Evolutionary conservation across 129 eudicot genomes (phyloP), one percentile per base, ranked within the genome.

Genomic region (carrot (Daucus carota)): DNA sequence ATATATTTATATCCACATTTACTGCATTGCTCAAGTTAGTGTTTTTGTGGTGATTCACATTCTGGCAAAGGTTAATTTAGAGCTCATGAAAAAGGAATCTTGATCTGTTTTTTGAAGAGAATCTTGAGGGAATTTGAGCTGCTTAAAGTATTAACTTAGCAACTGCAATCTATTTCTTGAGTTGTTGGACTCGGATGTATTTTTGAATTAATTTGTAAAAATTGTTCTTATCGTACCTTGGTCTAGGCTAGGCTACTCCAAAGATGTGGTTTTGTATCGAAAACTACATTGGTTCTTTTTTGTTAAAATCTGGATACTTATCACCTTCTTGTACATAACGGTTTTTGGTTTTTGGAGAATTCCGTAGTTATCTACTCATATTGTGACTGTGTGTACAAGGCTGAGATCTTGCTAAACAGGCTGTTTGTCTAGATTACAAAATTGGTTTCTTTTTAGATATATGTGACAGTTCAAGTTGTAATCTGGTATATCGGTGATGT

Each of bases 291-390:
- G 63, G 4, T 54, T 54, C 13, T 11, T 63, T 63, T 28, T 31
- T 59, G 80, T 60, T 77, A 12, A 66, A 76, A 44, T 66, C 26
- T 34, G 36, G 74, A 29, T 31, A 41, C 18, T 75, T 26, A 5
- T 22, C 24, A 65, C 41, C 22, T 65, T 13, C 36, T n/a, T 44
- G 46, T 60, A 11, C 11, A 22, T 0, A 43, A 18, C 2, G 10
- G 62, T 31, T 28, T 34, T 3, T 73, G 26, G 72, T 59, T 31
- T 16, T 38, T 38, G 7, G 70, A 54, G 72, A 42, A 43, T 44
- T 40, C 26, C 24, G 45, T 4, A n/a, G 32, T 71, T 70, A 10
- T 34, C 44, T 78, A 41, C 42, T 78, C 36, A 0, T 20, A 40
- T 18, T 24, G 17, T 48, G 6, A n/a, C 50, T 76, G 22, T 0